Percentiles rank a stretch among this genome's conserved stretches.
Evolutionary conservation across 1,284 basidiomycete species (phyloP).

Genomic region (Sanguinoderma infundibulare): DNA sequence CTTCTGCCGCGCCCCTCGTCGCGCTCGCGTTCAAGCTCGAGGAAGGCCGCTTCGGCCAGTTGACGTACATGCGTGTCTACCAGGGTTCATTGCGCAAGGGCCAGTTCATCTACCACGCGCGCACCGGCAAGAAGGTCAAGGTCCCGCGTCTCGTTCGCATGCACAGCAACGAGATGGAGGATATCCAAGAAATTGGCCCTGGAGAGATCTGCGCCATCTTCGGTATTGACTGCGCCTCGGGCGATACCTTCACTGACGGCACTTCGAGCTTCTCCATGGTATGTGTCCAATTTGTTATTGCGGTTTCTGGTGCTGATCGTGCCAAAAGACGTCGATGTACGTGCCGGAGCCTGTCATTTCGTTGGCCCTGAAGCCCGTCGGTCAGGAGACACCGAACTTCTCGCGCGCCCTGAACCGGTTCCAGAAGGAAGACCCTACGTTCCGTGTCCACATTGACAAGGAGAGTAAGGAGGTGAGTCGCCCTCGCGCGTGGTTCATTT

Average conservation of each 20-base stretch:
- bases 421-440: conserved; percentile 99
- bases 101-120: conserved; percentile 88
- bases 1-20: conserved; percentile 86
- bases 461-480: conserved; percentile 87
- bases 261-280: conserved; percentile 90
- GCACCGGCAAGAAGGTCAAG: conserved; percentile 98
- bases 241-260: conserved; percentile 98
- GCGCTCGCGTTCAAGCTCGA: conserved; percentile 99
- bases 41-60: conserved; percentile 95
- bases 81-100: conserved; percentile 92
- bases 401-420: conserved; percentile 97
- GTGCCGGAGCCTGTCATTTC: conserved; percentile 99
- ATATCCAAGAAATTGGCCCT: conserved; percentile 93
- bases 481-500: not conserved
- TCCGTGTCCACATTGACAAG: conserved; percentile 94
- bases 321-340: conserved; percentile 89
- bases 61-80: conserved; percentile 99
- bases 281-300: conserved; percentile 26
- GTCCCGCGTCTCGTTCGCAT: conserved; percentile 97
- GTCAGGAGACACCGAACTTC: conserved; percentile 94
- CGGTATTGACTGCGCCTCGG: conserved; percentile 97
- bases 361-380: conserved; percentile 90
- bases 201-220: conserved; percentile 99
- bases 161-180: conserved; percentile 99
- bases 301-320: not conserved